These are phyloP conservation scores for Xylaria telfairii DNA, from an alignment of 495 filamentous ascomycete species.

Conservation along the genomic window DNA sequence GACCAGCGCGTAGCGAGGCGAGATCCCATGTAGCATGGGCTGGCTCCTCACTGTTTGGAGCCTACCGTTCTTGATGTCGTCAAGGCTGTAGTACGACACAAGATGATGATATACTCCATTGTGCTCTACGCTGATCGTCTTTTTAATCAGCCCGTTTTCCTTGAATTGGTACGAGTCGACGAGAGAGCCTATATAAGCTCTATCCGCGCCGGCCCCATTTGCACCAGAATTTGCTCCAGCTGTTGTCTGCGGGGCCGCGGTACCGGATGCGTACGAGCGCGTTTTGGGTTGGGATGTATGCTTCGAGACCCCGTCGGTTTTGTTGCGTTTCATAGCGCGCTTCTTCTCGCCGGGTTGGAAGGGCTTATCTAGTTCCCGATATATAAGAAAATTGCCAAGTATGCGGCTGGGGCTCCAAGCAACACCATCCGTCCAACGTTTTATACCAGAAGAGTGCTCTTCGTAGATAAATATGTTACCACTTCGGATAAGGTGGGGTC, in stretches of 20 bases:
- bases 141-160: slow-evolving; percentile 83
- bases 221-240: slow-evolving; percentile 41
- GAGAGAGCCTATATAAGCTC: slow-evolving; percentile 79
- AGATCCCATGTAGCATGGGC: slow-evolving; percentile 38
- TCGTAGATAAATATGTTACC: slow-evolving; percentile 91
- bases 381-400: slow-evolving; percentile 85
- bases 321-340: slow-evolving; percentile 75
- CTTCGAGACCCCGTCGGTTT: slow-evolving; percentile 32
- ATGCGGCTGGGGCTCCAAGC: slow-evolving; percentile 92
- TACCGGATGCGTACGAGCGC: slow-evolving; percentile 32
- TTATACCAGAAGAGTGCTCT: slow-evolving; percentile 85
- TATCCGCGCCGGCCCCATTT: slow-evolving; percentile 53
- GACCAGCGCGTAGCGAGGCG: slow-evolving; percentile 63
- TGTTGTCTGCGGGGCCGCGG: slow-evolving; percentile 27
- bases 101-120: slow-evolving; percentile 76
- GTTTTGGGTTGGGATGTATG: slow-evolving; percentile 33
- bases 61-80: slow-evolving; percentile 68
- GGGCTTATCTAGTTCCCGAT: slow-evolving; percentile 81
- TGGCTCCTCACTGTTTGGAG: slow-evolving; percentile 44
- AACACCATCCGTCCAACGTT: slow-evolving; percentile 91
- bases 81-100: slow-evolving; percentile 85
- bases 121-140: slow-evolving; percentile 82
- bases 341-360: slow-evolving; percentile 92
- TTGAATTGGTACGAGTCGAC: slow-evolving; percentile 90
- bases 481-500: slow-evolving; percentile 73